Conservation (phyloP, 139 green algal species). For the Micractinium conductrix region DNA sequence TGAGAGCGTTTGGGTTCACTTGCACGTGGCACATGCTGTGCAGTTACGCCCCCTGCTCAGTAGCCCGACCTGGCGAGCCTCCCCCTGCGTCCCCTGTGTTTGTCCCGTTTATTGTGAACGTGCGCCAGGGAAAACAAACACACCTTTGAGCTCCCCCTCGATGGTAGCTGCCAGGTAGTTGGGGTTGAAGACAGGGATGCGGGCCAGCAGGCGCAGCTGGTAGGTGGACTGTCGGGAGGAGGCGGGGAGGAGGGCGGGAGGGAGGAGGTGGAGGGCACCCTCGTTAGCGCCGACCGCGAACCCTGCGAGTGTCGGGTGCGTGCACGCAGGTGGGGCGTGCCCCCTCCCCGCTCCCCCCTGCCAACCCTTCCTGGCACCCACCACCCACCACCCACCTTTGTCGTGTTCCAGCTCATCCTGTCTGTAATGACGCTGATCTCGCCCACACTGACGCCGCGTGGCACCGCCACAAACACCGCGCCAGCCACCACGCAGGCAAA, state of each 20-base stretch:
- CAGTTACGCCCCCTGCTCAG: too few species aligned
- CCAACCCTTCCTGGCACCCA: too few species aligned
- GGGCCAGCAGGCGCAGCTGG: slow-evolving; percentile 71
- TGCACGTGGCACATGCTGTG: too few species aligned
- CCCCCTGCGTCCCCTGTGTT: too few species aligned
- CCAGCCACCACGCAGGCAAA: slow-evolving; percentile 56
- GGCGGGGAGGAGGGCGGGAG: background rate
- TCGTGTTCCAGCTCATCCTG: slow-evolving; percentile 76
- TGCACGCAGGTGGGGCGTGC: slow-evolving; percentile 72
- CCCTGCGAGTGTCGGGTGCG: slow-evolving; percentile 29
- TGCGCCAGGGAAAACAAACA: too few species aligned
- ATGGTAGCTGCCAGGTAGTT: slow-evolving; percentile 72
- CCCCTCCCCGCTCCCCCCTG: slow-evolving; percentile 30
- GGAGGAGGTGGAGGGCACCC: too few species aligned
- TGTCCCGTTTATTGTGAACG: too few species aligned
- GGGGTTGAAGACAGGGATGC: slow-evolving; percentile 81
- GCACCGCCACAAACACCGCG: slow-evolving; percentile 72
- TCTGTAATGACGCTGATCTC: slow-evolving; percentile 69
- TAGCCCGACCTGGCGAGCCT: too few species aligned
- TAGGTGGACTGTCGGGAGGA: slow-evolving; percentile 54
- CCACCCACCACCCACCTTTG: slow-evolving; percentile 12
- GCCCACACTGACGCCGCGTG: slow-evolving; percentile 68
- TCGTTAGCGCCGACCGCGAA: background rate
- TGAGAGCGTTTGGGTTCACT: too few species aligned
- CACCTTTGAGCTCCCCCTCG: slow-evolving; percentile 55